A percentile compares a stretch with the other conserved stretches of the same genome.
phyloP scores from a whole-genome alignment of 768 basidiomycete genomes.

The Cyathus striatus region DNA sequence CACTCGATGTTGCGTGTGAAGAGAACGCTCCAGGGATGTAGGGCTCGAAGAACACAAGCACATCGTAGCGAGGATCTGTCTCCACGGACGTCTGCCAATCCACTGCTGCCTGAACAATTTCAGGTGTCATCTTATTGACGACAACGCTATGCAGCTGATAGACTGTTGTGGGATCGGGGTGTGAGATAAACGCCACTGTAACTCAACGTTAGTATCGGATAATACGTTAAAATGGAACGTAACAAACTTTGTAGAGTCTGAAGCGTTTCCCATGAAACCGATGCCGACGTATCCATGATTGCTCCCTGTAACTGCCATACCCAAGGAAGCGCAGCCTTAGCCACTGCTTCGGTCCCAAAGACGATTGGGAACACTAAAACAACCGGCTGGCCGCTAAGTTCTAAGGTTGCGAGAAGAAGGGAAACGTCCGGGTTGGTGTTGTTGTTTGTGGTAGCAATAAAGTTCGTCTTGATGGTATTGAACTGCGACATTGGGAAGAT shows the following conservation, averaged over 20 bases:
- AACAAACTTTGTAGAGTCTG: too few relatives aligned
- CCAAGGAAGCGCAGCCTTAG: neutral
- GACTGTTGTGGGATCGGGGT: neutral
- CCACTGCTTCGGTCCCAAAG: neutral
- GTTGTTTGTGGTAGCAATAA: neutral
- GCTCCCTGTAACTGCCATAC: neutral
- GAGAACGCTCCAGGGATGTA: neutral
- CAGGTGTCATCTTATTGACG: neutral
- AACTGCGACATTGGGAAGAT: neutral
- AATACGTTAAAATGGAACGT: too few relatives aligned
- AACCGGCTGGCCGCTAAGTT: neutral
- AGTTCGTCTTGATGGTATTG: too few relatives aligned
- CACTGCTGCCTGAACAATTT: neutral
- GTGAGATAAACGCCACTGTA: neutral
- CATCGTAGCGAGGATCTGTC: neutral
- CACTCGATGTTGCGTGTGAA: neutral
- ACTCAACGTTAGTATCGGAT: neutral
- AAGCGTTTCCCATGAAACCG: too few relatives aligned
- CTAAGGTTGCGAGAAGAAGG: neutral
- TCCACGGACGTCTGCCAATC: neutral
- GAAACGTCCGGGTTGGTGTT: neutral
- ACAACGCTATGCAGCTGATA: neutral
- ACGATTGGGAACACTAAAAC: neutral
- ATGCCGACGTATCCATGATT: too few relatives aligned
- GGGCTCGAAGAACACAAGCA: neutral